A percentile compares a stretch with the other conserved stretches of the same genome.
Evolutionary conservation across 768 basidiomycete genomes (phyloP).

Genomic region (Mycena metata): DNA sequence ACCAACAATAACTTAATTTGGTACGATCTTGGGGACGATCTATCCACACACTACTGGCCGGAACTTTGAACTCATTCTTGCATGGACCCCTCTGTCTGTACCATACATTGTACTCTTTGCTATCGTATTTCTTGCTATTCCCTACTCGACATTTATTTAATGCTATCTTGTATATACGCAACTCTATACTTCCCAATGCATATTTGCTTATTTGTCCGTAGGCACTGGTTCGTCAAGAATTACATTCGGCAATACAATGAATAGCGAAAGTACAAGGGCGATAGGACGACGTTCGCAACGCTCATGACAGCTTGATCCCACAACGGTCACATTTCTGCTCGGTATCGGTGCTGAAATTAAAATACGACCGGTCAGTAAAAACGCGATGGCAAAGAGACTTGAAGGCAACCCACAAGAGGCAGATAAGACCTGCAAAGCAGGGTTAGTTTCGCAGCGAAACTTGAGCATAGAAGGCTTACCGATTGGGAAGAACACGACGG

Average conservation of each 20-base stretch:
- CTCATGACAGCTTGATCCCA: conserved; percentile 44
- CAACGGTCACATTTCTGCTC: conserved; percentile 50
- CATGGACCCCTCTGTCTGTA: not conserved
- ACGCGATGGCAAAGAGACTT: conserved; percentile 41
- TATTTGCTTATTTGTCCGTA: not conserved
- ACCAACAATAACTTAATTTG: not conserved
- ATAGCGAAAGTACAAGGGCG: no score
- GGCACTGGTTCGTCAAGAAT: not conserved
- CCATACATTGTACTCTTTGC: conserved; percentile 11
- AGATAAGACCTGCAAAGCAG: conserved; percentile 28
- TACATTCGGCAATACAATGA: not conserved
- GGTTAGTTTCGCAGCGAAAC: no score
- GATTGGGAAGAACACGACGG: conserved; percentile 43
- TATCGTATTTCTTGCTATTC: conserved; percentile 28
- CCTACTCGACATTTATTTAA: conserved; percentile 16
- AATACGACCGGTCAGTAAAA: not conserved
- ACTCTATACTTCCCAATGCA: not conserved
- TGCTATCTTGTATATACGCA: conserved; percentile 13
- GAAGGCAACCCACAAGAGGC: conserved; percentile 43
- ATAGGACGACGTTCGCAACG: no score
- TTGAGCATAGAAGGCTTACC: conserved; percentile 18
- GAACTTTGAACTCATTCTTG: conserved; percentile 3
- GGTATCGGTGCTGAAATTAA: conserved; percentile 44
- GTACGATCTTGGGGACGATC: no score
- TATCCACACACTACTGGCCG: not conserved